Percentiles rank a stretch among this genome's conserved stretches.
Conservation (phyloP, 257 asterid genomes). For the Penstemon barbatus region DNA sequence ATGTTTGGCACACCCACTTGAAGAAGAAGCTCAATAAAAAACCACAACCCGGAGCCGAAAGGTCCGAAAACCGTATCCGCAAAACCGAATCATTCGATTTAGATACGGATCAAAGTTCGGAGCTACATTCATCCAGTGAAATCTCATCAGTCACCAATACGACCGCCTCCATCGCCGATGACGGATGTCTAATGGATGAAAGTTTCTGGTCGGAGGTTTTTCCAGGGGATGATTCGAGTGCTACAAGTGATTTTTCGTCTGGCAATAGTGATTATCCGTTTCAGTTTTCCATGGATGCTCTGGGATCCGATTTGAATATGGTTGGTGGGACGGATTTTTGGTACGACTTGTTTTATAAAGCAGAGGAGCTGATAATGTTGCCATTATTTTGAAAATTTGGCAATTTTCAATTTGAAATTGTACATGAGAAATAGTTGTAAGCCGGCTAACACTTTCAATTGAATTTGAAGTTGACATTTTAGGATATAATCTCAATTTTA, state of each 20-base stretch:
- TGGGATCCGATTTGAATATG: slow-evolving; percentile 18
- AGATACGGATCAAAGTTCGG: slow-evolving; percentile 16
- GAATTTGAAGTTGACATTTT: not conserved
- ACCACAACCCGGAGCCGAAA: not conserved
- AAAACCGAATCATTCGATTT: slow-evolving; percentile 1
- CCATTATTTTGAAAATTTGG: slow-evolving; percentile 14
- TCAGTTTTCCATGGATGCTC: not conserved
- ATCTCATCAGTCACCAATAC: slow-evolving; percentile 19
- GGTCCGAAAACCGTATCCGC: not conserved
- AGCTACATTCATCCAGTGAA: slow-evolving; percentile 29
- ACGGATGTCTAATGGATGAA: slow-evolving; percentile 22
- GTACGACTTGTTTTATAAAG: slow-evolving; percentile 15
- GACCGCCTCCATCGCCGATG: not conserved
- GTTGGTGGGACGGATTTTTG: slow-evolving; percentile 26
- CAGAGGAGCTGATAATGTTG: slow-evolving; percentile 16
- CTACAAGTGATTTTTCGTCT: slow-evolving; percentile 24
- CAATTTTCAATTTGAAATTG: not conserved
- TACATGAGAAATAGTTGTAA: not conserved
- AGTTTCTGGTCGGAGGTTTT: slow-evolving; percentile 44
- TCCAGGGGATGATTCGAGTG: slow-evolving; percentile 24
- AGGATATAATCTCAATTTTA: no score
- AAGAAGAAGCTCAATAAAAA: slow-evolving; percentile 33
- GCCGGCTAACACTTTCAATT: not conserved
- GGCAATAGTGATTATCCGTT: slow-evolving; percentile 19
- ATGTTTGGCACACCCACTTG: slow-evolving; percentile 50